phyloP scores from a whole-genome alignment of 768 basidiomycete genomes.

The Calvatia gigantea region DNA sequence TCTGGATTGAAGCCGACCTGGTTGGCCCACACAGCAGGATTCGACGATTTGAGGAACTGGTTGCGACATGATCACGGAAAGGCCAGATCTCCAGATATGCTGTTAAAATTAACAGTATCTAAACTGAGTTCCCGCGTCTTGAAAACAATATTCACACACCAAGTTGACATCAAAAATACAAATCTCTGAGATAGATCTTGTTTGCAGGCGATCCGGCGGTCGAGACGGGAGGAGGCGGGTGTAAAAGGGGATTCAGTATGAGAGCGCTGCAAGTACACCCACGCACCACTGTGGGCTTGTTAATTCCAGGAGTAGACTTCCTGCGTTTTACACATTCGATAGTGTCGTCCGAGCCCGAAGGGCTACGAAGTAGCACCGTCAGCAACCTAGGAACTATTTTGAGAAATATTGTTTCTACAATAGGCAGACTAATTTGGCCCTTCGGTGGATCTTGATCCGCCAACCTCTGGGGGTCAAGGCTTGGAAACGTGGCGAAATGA shows the following conservation, averaged over 20 bases:
- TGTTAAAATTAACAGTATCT: constrained; percentile 6
- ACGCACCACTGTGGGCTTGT: constrained; percentile 1
- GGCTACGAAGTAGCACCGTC: neutral
- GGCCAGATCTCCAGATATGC: constrained; percentile 3
- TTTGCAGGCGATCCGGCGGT: neutral
- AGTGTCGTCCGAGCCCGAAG: constrained; percentile 3
- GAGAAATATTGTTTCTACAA: neutral
- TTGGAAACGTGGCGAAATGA: constrained; percentile 1
- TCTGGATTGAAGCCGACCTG: constrained; percentile 7
- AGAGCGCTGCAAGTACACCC: neutral
- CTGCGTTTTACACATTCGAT: neutral
- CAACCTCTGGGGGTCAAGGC: neutral
- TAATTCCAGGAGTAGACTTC: neutral
- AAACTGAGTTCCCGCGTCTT: neutral
- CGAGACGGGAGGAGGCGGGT: constrained; percentile 4
- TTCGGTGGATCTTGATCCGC: constrained; percentile 8
- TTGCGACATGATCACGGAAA: neutral
- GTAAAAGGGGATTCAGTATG: constrained; percentile 3
- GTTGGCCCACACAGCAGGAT: constrained; percentile 3
- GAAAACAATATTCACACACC: constrained; percentile 2
- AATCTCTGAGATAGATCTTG: constrained; percentile 7
- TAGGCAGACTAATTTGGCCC: neutral
- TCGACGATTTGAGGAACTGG: constrained; percentile 1
- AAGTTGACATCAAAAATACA: neutral
- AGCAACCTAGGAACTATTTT: neutral